phyloP scores from a whole-genome alignment of 805 yeast genomes.

The Yamadazyma scolyti region DNA sequence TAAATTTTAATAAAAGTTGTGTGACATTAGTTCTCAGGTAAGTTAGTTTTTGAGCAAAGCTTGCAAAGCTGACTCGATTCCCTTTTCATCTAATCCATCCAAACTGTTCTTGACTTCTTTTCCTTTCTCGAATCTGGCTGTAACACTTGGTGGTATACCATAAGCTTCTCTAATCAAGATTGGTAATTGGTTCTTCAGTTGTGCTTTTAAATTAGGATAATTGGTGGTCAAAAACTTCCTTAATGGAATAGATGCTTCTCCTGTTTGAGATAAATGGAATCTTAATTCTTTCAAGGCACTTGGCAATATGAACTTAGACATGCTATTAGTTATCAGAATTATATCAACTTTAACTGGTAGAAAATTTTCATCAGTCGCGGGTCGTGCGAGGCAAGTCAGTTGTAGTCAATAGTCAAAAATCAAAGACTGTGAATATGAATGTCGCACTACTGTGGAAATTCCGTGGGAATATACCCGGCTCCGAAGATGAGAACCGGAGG shows the following conservation, averaged over 20 bases:
- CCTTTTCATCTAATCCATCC: constrained; percentile 45
- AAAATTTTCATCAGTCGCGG: too few relatives aligned
- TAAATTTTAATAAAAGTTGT: too few relatives aligned
- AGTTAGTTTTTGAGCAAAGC: constrained; percentile 33
- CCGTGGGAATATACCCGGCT: too few relatives aligned
- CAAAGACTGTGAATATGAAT: too few relatives aligned
- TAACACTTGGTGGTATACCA: constrained; percentile 70
- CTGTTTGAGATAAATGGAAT: constrained; percentile 77
- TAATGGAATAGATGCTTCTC: constrained; percentile 64
- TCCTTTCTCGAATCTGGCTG: constrained; percentile 66
- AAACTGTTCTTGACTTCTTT: constrained; percentile 46
- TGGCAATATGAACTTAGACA: constrained; percentile 46
- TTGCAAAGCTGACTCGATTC: constrained; percentile 38
- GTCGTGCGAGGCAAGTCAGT: too few relatives aligned
- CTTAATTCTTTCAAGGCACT: constrained; percentile 71
- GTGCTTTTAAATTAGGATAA: constrained; percentile 60
- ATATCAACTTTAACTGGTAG: constrained; percentile 10
- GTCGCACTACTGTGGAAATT: too few relatives aligned
- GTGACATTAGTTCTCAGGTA: too few relatives aligned
- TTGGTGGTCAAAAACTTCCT: constrained; percentile 60
- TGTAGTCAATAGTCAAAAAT: too few relatives aligned
- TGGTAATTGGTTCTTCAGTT: constrained; percentile 60
- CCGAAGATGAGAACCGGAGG: too few relatives aligned
- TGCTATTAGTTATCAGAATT: constrained; percentile 9
- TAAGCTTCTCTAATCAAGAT: constrained; percentile 74